Base-by-base conservation (phyloP, 1,284 basidiomycete genomes). In the Fomitopsis palustris region DNA sequence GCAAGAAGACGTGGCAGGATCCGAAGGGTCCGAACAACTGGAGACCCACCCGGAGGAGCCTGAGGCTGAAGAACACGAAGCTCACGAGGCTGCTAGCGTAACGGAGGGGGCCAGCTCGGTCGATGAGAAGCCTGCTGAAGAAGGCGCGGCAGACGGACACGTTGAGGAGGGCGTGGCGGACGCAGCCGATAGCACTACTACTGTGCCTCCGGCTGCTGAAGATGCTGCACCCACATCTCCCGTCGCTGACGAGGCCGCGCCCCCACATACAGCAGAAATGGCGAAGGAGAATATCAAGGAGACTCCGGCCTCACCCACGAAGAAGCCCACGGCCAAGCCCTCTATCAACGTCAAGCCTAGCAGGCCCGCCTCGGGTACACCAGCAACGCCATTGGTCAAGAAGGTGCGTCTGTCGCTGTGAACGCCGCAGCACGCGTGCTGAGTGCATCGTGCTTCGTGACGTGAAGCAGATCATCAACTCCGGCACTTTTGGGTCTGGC, bases 401-500 rank as follows among this genome's bases (percentile, higher is more conserved):
- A 89, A 86, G 81, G 88, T 85, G 66, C 59, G 79, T 78, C 45
- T 27, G 17, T n/a, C 45, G 4, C 25, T 47, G 23, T 29, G 6
- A 16, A 29, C 12, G 25, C 21, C 25, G 25, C 12, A 47, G 9
- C 25, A 64, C 62, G 29, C 57, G 51, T 59, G 38, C 42, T 60
- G 39, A 52, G 27, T 51, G 41, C 45, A 38, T 35, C 29, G 47
- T 47, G 54, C 10, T 31, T 27, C 53, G 4, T 55, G 19, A 51
- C 55, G 56, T 53, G 31, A 17, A 53, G 47, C 69, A 91, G 88
- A 80, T 88, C 61, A 76, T 87, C 65, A 85, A 76, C 72, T 83
- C 86, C 61, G 84, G 86, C 65, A 88, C 86, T 63, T 86, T 87
- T 77, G 83, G 85, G 62, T 68, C 81, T 68, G 84, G 85, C 61